Evolutionary conservation across 1,139 yeast genomes (phyloP), one percentile per base, ranked within the genome.

Genomic region (Blastobotrys aristatus): DNA sequence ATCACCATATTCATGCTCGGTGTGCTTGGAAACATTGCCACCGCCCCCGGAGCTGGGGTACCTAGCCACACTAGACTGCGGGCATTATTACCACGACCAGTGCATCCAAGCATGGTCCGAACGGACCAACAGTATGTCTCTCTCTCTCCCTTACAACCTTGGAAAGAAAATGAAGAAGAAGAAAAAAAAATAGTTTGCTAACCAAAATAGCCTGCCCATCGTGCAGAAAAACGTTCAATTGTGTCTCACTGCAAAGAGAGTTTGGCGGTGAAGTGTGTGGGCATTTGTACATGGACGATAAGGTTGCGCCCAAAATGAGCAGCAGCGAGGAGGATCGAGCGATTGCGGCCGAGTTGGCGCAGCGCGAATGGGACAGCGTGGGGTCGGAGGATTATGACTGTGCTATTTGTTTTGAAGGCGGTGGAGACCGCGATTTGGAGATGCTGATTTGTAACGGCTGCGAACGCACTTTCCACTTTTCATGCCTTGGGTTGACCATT

Each of bases 91-190:
- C 57, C 82, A 78, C 57, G 70, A 71, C 33, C 56, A 61, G 21
- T 78, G 83, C 55, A 66, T 78, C 29, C 52, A 61, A 29, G 70
- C 71, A 43, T 78, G 83, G 83, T 65, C 77, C 13, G 59, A 65
- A 38, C 71, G 74, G 38, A 74, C 81, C 32, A 77, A 76, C 58
- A 71, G 77, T 55, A 51, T 50, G 64, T 57, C 5, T 31, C 16
- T 21, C 17, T n/a, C 27, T 8, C 8, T 16, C 14, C 26, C 29
- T n/a, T 16, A 3, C 20, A 32, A 32, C 11, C 16, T 10, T 6
- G 7, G 6, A 30, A 30, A 27, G n/a, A n/a, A n/a, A n/a, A n/a
- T 35, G 27, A 17, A 32, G 20, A 32, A 8, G 27, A 10, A 17
- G 13, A 27, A 21, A 27, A n/a, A 22, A n/a, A n/a, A n/a, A n/a